phyloP scores from a whole-genome alignment of 2,329 filamentous ascomycete species.

The Rutstroemia sp. region DNA sequence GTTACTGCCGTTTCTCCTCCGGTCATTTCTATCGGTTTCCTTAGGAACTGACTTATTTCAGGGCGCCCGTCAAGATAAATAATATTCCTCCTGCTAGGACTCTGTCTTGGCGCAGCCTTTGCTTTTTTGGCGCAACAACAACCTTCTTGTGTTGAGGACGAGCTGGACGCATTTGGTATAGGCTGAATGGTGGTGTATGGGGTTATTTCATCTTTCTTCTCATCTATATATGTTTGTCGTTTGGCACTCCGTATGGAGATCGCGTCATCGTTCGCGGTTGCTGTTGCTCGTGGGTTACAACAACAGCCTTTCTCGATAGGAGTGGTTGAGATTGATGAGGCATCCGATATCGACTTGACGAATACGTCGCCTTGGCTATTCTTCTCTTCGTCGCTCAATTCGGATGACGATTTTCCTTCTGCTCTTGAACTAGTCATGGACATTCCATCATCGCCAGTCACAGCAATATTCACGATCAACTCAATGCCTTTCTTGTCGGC shows the following conservation, averaged over 20 bases:
- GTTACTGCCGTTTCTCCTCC: slow-evolving; percentile 55
- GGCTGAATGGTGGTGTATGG: neutral
- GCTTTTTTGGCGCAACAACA: slow-evolving; percentile 6
- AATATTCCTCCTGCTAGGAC: slow-evolving; percentile 26
- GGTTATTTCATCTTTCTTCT: neutral
- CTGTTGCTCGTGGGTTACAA: slow-evolving; percentile 3
- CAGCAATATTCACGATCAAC: slow-evolving; percentile 45
- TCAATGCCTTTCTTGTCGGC: slow-evolving; percentile 40
- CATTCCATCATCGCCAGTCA: slow-evolving; percentile 33
- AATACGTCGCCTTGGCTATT: neutral
- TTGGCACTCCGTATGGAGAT: slow-evolving; percentile 1
- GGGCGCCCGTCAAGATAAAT: slow-evolving; percentile 33
- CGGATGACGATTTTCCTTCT: neutral
- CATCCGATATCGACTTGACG: slow-evolving; percentile 5
- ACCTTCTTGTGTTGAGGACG: neutral
- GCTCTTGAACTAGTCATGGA: slow-evolving; percentile 1
- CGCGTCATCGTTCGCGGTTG: neutral
- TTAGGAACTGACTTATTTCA: slow-evolving; percentile 44
- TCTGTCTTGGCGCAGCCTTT: neutral
- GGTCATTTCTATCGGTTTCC: slow-evolving; percentile 47
- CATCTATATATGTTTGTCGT: slow-evolving; percentile 1
- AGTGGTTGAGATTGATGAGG: slow-evolving; percentile 6
- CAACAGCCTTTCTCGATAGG: slow-evolving; percentile 3
- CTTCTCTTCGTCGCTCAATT: neutral
- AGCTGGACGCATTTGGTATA: neutral